Percentiles rank a stretch among this genome's conserved stretches.
These are phyloP conservation scores for Phytophthora colocasiae DNA, from an alignment of 352 stramenopile genomes.

Conservation along the genomic window DNA sequence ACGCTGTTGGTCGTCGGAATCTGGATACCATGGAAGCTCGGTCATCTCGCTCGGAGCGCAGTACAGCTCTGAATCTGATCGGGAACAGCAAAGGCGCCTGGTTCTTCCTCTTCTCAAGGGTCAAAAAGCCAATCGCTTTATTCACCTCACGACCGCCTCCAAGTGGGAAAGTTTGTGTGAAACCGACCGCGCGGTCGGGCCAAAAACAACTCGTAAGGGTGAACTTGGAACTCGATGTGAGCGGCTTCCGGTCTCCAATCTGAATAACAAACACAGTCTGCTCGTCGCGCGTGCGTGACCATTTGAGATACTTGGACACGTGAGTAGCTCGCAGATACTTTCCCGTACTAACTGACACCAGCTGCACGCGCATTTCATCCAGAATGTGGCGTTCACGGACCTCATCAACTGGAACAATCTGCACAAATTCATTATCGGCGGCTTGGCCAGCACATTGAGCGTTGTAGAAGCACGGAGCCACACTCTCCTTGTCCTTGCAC, in stretches of 20 bases:
- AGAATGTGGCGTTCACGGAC: slow-evolving; percentile 63
- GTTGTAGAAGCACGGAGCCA: slow-evolving; percentile 68
- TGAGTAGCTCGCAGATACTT: slow-evolving; percentile 69
- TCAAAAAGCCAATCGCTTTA: slow-evolving; percentile 68
- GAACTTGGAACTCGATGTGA: slow-evolving; percentile 59
- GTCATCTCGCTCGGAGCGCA: slow-evolving; percentile 42
- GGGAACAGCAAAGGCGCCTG: slow-evolving; percentile 66
- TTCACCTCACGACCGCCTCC: slow-evolving; percentile 53
- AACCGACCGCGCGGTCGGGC: slow-evolving; percentile 54
- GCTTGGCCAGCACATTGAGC: slow-evolving; percentile 44
- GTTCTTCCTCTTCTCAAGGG: slow-evolving; percentile 74
- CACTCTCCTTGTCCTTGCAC: slow-evolving; percentile 55
- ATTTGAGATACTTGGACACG: slow-evolving; percentile 75
- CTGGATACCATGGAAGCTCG: slow-evolving; percentile 19
- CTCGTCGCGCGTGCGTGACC: slow-evolving; percentile 61
- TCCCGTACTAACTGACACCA: slow-evolving; percentile 54
- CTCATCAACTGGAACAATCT: slow-evolving; percentile 61
- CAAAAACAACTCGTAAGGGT: slow-evolving; percentile 68
- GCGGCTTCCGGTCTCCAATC: slow-evolving; percentile 57
- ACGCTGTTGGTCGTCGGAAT: slow-evolving; percentile 39
- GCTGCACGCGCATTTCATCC: slow-evolving; percentile 67
- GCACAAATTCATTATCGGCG: slow-evolving; percentile 59
- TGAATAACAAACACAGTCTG: slow-evolving; percentile 73
- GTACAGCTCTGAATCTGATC: slow-evolving; percentile 60
- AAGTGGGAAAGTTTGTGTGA: slow-evolving; percentile 63